Evolutionary conservation across 2,329 filamentous ascomycete species (phyloP).

Genomic region (Xylariaceae sp.): DNA sequence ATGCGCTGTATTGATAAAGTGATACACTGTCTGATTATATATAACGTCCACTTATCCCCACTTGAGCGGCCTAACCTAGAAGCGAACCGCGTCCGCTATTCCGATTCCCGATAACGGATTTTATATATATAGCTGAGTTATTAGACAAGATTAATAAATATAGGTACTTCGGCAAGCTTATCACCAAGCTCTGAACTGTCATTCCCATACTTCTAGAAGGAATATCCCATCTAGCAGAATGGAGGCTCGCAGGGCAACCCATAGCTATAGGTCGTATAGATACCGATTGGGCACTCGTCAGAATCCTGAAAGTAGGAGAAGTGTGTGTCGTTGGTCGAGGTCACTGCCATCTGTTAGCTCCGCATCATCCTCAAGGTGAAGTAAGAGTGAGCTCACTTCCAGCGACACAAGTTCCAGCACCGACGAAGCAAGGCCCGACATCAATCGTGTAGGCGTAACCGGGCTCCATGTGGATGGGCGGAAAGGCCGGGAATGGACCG

Average conservation of each 20-base stretch:
- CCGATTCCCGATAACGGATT: too few relatives aligned
- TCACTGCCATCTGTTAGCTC: constrained; percentile 32
- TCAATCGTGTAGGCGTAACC: constrained; percentile 44
- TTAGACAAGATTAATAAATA: too few relatives aligned
- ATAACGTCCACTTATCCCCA: too few relatives aligned
- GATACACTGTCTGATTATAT: too few relatives aligned
- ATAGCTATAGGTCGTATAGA: constrained; percentile 43
- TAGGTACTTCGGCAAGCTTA: too few relatives aligned
- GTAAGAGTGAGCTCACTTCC: constrained; percentile 32
- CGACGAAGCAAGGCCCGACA: constrained; percentile 40
- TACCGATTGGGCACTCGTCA: constrained; percentile 40
- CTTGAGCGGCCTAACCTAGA: too few relatives aligned
- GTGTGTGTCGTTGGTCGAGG: constrained; percentile 42
- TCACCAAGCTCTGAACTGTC: too few relatives aligned
- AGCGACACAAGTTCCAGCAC: constrained; percentile 41
- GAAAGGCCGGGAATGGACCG: constrained; percentile 38
- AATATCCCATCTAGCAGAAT: constrained; percentile 13
- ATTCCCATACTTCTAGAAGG: not conserved
- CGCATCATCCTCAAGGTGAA: not conserved
- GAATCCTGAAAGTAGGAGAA: constrained; percentile 42
- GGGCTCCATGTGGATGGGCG: constrained; percentile 44
- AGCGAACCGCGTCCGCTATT: too few relatives aligned
- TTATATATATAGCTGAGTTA: too few relatives aligned
- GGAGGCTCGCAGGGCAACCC: constrained; percentile 35
- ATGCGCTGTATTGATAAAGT: too few relatives aligned